Evolutionary conservation across 2,329 filamentous ascomycete genomes (phyloP), one percentile per base, ranked within the genome.

Genomic region (Diaporthe sp.): DNA sequence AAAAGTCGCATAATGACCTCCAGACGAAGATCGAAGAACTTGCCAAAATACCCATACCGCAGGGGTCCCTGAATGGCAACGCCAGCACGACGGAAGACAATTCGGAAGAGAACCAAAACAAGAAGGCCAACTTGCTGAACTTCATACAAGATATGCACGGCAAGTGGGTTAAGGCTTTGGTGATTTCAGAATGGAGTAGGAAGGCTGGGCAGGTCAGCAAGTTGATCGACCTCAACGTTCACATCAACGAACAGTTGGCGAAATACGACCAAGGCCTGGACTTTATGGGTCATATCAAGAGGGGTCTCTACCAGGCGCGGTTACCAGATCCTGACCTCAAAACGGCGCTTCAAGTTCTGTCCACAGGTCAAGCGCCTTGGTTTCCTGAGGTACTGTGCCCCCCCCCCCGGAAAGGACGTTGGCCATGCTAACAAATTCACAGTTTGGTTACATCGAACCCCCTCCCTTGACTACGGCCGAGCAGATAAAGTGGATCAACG

Each of bases 131-230:
- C 47, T 83, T 98, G 71, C 84, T 98, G 75, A 91, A 94, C 57
- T 97, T 97, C 84, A 92, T 94, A 12, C 93, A 96, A 81, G 90
- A 92, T 30, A 91, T 93, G 80, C 93, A 98, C 80, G 92, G 93
- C 40, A 95, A 95, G 85, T 98, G 97, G 87, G 95, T 97, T 82
- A 98, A 99, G 85, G 90, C 96, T 10, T 88, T 98, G 28, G 95
- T 99, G 30, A 92, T 99, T 61, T 92, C 94, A 2, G 93, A 97
- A 84, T 99, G 97, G 97, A 94, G 94, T 81, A 90, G 94, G 80
- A 93, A 94, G 82, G 92, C 93, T 45, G 89, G 91, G 52, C 91
- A 94, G 78, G 94, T 98, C 78, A 94, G 93, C 85, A 95, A 93
- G 83, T 88, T 98, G 76, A 97, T 98, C 77, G 96, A 98, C 80